phyloP scores from a whole-genome alignment of 1,139 yeast genomes.

The Suhomyces taliae region DNA sequence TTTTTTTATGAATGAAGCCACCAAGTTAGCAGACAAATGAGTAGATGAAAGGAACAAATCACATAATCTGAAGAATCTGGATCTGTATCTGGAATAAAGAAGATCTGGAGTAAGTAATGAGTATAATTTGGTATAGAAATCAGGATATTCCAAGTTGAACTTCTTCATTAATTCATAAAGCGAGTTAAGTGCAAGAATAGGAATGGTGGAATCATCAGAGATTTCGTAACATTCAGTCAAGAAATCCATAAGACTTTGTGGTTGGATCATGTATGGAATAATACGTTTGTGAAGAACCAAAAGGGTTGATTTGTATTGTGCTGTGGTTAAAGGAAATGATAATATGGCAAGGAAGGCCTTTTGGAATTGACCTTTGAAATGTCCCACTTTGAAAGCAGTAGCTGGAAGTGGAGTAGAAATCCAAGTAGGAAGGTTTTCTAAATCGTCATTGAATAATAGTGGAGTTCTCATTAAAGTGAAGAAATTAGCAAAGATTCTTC shows the following conservation, averaged over 20 bases:
- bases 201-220: conserved; percentile 63
- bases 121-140: conserved; percentile 81
- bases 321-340: conserved; percentile 45
- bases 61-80: conserved; percentile 83
- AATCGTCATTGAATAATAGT: conserved; percentile 23
- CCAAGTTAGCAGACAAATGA: conserved; percentile 77
- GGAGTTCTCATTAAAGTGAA: conserved; percentile 38
- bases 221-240: conserved; percentile 78
- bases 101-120: conserved; percentile 74
- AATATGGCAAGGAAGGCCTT: conserved; percentile 62
- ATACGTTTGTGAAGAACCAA: conserved; percentile 77
- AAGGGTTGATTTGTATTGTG: conserved; percentile 71
- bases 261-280: conserved; percentile 77
- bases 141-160: conserved; percentile 88
- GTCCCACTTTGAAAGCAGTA: conserved; percentile 51
- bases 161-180: conserved; percentile 80
- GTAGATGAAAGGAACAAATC: conserved; percentile 86
- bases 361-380: conserved; percentile 69
- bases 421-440: conserved; percentile 37
- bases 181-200: conserved; percentile 84
- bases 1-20: conserved; percentile 87
- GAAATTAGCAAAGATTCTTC: conserved; percentile 38
- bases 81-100: conserved; percentile 74
- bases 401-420: conserved; percentile 50
- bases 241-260: conserved; percentile 88